These are phyloP conservation scores for Paramecium bursaria DNA, from an alignment of 73 alveolate species.

Conservation along the genomic window DNA sequence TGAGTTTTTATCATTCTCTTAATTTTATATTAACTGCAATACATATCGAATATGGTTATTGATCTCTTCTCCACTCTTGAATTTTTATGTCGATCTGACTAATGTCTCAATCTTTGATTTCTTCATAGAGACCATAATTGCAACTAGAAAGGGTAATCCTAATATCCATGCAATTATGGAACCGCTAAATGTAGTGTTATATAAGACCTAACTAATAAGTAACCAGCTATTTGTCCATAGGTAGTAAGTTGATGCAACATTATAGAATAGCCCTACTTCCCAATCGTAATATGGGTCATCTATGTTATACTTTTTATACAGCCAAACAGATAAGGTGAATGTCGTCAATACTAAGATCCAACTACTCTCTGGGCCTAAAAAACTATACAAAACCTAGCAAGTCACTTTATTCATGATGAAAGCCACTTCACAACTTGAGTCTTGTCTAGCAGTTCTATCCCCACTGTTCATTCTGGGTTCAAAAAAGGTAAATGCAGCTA, in stretches of 20 bases:
- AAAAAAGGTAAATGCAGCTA: constrained; percentile 65
- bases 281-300: constrained; percentile 66
- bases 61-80: constrained; percentile 87
- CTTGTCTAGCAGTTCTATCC: constrained; percentile 68
- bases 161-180: constrained; percentile 82
- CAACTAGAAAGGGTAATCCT: constrained; percentile 85
- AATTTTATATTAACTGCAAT: constrained; percentile 77
- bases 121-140: constrained; percentile 76
- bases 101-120: constrained; percentile 81
- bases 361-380: constrained; percentile 22
- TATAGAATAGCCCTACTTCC: constrained; percentile 59
- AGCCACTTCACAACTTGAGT: constrained; percentile 56
- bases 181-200: constrained; percentile 83
- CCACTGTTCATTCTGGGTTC: constrained; percentile 64
- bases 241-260: constrained; percentile 61
- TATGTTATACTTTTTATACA: constrained; percentile 40
- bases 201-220: constrained; percentile 77
- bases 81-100: constrained; percentile 81
- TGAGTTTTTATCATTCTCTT: constrained; percentile 81
- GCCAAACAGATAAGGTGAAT: constrained; percentile 27
- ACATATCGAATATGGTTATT: constrained; percentile 84
- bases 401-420: constrained; percentile 50
- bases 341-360: constrained; percentile 59
- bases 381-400: constrained; percentile 63
- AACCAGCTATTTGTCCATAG: constrained; percentile 73